phyloP scores from a whole-genome alignment of 257 asterid species.

The Gardenia jasminoides region DNA sequence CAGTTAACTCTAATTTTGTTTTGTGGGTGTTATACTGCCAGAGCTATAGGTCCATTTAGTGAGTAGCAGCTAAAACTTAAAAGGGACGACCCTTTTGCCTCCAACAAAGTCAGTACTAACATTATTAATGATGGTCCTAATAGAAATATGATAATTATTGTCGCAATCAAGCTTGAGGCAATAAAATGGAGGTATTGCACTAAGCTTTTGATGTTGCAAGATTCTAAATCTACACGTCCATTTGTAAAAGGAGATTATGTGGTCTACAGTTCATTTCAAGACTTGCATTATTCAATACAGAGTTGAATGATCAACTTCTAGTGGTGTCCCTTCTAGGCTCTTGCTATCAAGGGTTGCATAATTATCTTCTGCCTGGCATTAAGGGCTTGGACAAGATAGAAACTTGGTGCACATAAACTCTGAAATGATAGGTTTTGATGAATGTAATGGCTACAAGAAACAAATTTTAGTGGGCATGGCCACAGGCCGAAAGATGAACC shows the following conservation, averaged over 20 bases:
- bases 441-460: background rate
- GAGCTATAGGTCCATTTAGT: too few species aligned
- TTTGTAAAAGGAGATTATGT: background rate
- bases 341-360: background rate
- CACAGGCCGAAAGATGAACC: constrained; percentile 27
- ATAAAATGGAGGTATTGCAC: too few species aligned
- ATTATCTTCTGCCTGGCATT: background rate
- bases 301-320: too few species aligned
- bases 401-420: background rate
- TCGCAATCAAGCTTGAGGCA: too few species aligned
- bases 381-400: background rate
- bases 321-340: too few species aligned
- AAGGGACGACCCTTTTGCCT: too few species aligned
- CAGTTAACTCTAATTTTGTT: too few species aligned
- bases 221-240: background rate
- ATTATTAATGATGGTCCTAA: too few species aligned
- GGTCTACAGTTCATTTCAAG: background rate
- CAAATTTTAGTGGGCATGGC: constrained; percentile 11
- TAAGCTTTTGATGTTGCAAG: background rate
- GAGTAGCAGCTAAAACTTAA: too few species aligned
- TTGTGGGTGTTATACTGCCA: too few species aligned
- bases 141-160: too few species aligned
- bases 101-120: too few species aligned
- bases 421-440: background rate
- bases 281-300: background rate